Evolutionary conservation across 768 basidiomycete species (phyloP), one percentile per base, ranked within the genome.

Genomic region (Suillus subaureus): DNA sequence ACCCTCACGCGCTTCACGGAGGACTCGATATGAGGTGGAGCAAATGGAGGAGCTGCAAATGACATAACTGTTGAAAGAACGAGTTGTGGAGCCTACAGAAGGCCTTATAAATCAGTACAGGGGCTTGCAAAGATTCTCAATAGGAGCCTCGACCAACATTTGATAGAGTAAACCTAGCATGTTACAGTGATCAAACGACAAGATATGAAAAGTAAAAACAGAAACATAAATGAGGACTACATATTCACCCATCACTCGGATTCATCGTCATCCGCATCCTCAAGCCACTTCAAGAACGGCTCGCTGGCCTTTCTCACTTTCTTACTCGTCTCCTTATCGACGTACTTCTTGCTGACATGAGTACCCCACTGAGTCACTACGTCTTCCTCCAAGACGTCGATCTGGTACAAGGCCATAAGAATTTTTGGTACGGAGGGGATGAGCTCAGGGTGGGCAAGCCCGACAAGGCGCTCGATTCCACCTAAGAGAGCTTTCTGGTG

Each of bases 261-360:
- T 28, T 90, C 89, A 62, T 91, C 91, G 70, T 90, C 90, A 33
- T 95, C 94, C 9, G 94, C 94, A 75, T 94, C 93, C 64, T 89
- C 90, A 23, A 97, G 86, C 94, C 94, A 97, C 88, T 96, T 95
- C 74, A 99, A 80, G 83, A 99, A 98, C 0, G 96, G 95, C 76
- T 94, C 95, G 69, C 92, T 92, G 15, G 95, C 95, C 83, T 96
- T 97, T 71, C 96, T 85, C 61, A 99, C 96, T 79, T 89, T 96
- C 87, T 98, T 99, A 78, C 91, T 93, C 55, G 87, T 91, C 33
- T 98, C 96, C 79, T 92, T 95, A 79, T 97, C 93, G 54, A 96
- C 93, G 74, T 94, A 97, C 81, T 98, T 97, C 84, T 92, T 97
- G 80, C 91, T 93, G 74, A 96, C 94, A 71, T 97, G 96, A 5